These are phyloP conservation scores for Coniochaeta sp. DNA, from an alignment of 2,329 filamentous ascomycete species.

Conservation along the genomic window DNA sequence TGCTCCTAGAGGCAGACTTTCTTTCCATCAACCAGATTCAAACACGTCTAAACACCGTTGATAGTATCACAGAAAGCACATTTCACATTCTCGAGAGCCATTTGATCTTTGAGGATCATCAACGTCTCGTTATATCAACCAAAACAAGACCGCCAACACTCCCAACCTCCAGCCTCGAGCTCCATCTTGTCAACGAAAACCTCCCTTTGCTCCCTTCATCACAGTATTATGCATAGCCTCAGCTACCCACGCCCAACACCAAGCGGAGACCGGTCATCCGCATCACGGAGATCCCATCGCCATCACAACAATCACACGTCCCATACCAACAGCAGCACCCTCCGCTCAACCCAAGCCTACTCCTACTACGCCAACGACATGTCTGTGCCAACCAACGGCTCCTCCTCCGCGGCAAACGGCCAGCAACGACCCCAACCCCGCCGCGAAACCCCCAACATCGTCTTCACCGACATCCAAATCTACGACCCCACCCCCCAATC, in stretches of 20 bases:
- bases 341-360: neutral
- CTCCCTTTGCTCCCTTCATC: neutral
- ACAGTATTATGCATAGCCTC: neutral
- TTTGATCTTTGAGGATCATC: no score
- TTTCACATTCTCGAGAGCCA: no score
- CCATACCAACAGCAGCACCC: neutral
- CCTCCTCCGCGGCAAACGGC: no score
- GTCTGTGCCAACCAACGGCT: neutral
- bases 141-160: no score
- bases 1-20: no score
- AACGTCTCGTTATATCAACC: no score
- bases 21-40: no score
- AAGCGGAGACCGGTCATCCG: neutral
- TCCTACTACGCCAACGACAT: neutral
- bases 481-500: neutral
- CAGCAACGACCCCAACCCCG: neutral
- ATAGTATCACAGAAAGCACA: no score
- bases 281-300: neutral
- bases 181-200: neutral
- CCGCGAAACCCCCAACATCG: neutral
- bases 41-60: no score
- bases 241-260: neutral
- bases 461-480: neutral
- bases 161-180: neutral
- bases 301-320: neutral